phyloP scores from a whole-genome alignment of 208 protist genomes.

The Angomonas ambiguus region DNA sequence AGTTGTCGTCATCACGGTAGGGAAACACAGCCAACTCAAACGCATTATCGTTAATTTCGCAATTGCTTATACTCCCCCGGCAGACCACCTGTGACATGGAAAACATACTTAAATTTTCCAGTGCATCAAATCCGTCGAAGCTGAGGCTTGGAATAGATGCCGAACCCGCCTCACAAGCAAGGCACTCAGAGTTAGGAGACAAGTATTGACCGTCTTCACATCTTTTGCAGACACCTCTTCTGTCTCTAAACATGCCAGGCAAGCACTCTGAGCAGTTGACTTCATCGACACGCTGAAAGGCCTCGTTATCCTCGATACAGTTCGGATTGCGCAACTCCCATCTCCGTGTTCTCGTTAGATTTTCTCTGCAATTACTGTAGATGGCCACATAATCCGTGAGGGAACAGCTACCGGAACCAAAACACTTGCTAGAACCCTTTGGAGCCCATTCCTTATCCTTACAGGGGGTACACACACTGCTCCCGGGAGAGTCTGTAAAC shows the following conservation, averaged over 20 bases:
- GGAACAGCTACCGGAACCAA: not conserved
- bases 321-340: not conserved
- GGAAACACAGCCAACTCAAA: not conserved
- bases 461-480: not conserved
- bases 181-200: not conserved
- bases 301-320: not conserved
- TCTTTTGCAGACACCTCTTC: not conserved
- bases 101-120: not conserved
- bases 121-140: not conserved
- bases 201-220: slow-evolving; percentile 3
- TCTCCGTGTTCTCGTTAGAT: not conserved
- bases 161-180: not conserved
- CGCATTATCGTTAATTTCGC: not conserved
- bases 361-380: not conserved
- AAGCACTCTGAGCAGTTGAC: slow-evolving; percentile 11
- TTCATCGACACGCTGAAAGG: not conserved
- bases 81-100: not conserved
- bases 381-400: not conserved
- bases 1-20: not conserved
- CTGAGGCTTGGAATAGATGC: not conserved
- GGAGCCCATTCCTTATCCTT: not conserved
- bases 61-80: not conserved
- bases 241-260: slow-evolving; percentile 10
- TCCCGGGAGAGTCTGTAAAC: not conserved
- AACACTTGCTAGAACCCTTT: not conserved